These are phyloP conservation scores for Phialophora macrospora DNA, from an alignment of 2,329 filamentous ascomycete species.

Conservation along the genomic window DNA sequence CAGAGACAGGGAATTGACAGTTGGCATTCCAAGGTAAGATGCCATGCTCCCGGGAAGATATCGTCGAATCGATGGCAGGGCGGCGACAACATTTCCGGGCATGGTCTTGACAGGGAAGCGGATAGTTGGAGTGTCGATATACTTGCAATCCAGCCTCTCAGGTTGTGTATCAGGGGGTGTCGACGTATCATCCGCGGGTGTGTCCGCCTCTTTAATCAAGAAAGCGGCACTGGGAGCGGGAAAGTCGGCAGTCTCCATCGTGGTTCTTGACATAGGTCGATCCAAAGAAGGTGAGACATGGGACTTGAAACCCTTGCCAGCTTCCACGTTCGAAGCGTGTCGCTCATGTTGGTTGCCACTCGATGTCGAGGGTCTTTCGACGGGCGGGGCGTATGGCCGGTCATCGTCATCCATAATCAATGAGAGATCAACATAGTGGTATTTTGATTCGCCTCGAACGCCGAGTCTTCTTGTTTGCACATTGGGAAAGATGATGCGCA, in stretches of 20 bases:
- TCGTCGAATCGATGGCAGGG: conserved; percentile 40
- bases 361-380: conserved; percentile 35
- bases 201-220: conserved; percentile 20
- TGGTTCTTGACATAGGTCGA: conserved; percentile 35
- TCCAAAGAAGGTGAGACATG: conserved; percentile 32
- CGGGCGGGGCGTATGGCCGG: conserved; percentile 25
- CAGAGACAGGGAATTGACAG: conserved; percentile 43
- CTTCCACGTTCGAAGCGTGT: conserved; percentile 30
- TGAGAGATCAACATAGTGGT: conserved; percentile 74
- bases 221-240: conserved; percentile 40
- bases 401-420: conserved; percentile 42
- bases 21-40: conserved; percentile 52
- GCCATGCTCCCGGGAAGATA: conserved; percentile 44
- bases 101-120: conserved; percentile 32
- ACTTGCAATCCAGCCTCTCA: conserved; percentile 37
- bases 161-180: conserved; percentile 1
- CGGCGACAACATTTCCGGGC: conserved; percentile 31
- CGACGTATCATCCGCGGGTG: conserved; percentile 8
- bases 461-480: conserved; percentile 90
- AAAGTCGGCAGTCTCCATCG: conserved; percentile 43
- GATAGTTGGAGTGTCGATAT: conserved; percentile 38
- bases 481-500: conserved; percentile 92
- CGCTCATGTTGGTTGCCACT: conserved; percentile 29
- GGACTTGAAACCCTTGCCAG: conserved; percentile 26
- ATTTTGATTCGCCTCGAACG: conserved; percentile 95